Evolutionary conservation across 192 early-diverging fungal species (phyloP), one percentile per base, ranked within the genome.

Genomic region (Rhizophagus clarus): DNA sequence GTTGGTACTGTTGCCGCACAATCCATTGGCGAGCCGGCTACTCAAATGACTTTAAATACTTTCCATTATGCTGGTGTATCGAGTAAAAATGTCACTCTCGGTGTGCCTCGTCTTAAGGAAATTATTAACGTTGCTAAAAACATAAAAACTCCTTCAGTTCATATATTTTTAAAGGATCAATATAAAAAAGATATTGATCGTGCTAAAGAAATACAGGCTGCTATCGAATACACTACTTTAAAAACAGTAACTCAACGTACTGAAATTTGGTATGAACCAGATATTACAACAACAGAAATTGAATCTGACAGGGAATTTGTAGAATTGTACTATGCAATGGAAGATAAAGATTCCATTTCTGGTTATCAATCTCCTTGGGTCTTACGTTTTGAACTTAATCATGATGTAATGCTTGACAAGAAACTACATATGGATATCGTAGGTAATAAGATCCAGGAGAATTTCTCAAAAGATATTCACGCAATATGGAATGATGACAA

Each of bases 21-120:
- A 85, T 98, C 96, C 28, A 98, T 99, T 86, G 98, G 98, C 85
- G 98, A 99, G 86, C 98, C 98, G 42, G 96, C 97, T 4, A 99
- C 98, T 61, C 98, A 99, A 83, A 99, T 99, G 98, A 99, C 98
- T 45, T 86, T 99, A 68, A 99, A 99, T 82, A 99, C 98, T 62
- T 99, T 99, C 95, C 98, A 99, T 90, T 94, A 94, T 86, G 98
- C 98, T 74, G 98, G 98, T 95, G 96, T 98, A 64, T 92, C 93
- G 31, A 95, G 94, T 76, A 97, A 97, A 88, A 97, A 97, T 82
- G 98, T 98, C 12, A 99, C 97, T 12, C 92, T 95, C 72, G 98
- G 98, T 89, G 97, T 99, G 47, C 98, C 98, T 71, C 95, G 98
- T 87, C 84, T 99, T 77, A 98, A 98, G 90, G 98, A 99, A 88